Evolutionary conservation across 352 stramenopile species (phyloP).

Genomic region (Globisporangium iwayamae): DNA sequence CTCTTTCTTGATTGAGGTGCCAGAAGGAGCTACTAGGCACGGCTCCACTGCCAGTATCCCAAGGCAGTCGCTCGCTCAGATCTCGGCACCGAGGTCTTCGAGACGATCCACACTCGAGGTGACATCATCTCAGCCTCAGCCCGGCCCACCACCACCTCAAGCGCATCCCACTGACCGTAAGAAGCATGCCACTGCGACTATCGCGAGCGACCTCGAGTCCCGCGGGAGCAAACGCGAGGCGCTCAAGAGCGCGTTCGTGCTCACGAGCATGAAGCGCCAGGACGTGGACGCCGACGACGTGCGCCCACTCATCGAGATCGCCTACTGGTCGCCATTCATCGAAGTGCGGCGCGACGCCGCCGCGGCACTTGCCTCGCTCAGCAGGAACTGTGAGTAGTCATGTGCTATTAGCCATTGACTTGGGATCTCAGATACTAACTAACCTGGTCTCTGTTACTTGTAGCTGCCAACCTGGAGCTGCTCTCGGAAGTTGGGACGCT

Average conservation of each 20-base stretch:
- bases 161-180: neutral
- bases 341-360: slow-evolving; percentile 78
- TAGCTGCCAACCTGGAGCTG: slow-evolving; percentile 65
- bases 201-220: slow-evolving; percentile 9
- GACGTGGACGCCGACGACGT: slow-evolving; percentile 70
- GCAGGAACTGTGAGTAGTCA: slow-evolving; percentile 52
- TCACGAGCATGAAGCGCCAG: slow-evolving; percentile 34
- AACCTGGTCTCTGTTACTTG: neutral
- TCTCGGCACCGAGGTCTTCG: neutral
- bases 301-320: slow-evolving; percentile 75
- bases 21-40: neutral
- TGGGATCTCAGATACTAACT: neutral
- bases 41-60: slow-evolving; percentile 2
- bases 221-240: slow-evolving; percentile 22
- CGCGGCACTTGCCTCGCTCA: slow-evolving; percentile 67
- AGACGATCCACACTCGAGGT: neutral
- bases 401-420: neutral
- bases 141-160: neutral
- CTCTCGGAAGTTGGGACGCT: slow-evolving; percentile 67
- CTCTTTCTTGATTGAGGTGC: neutral
- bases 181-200: neutral
- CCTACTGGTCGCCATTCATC: slow-evolving; percentile 84
- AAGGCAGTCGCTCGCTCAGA: neutral
- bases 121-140: neutral
- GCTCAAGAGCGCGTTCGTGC: slow-evolving; percentile 27